Percentiles rank a stretch among this genome's conserved stretches.
phyloP scores from a whole-genome alignment of 306 rosid species.

The Argentina anserina region DNA sequence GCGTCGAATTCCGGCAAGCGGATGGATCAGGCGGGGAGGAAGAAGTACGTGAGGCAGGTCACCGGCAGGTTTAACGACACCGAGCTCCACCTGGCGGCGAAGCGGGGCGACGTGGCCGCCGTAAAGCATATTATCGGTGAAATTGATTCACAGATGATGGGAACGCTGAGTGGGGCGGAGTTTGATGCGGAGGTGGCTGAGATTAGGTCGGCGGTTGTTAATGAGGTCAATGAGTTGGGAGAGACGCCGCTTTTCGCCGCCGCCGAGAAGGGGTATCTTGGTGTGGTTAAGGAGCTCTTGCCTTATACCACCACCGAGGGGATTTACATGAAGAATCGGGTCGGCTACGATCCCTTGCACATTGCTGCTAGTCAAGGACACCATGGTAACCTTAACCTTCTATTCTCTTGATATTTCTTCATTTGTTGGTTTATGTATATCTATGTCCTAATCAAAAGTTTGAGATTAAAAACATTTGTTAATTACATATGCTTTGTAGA shows the following conservation, averaged over 20 bases:
- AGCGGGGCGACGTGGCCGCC: constrained; percentile 49
- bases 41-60: constrained; percentile 80
- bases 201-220: constrained; percentile 62
- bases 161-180: constrained; percentile 51
- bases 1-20: constrained; percentile 56
- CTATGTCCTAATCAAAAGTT: no score
- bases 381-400: constrained; percentile 37
- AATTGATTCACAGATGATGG: constrained; percentile 66
- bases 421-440: no score
- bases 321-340: constrained; percentile 50
- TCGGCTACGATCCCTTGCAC: constrained; percentile 68
- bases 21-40: constrained; percentile 43
- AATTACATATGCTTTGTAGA: no score
- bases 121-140: constrained; percentile 48
- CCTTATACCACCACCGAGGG: constrained; percentile 45
- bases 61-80: constrained; percentile 83
- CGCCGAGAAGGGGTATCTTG: constrained; percentile 58
- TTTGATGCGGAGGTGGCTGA: constrained; percentile 64
- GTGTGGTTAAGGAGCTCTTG: constrained; percentile 58
- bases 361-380: constrained; percentile 82
- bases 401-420: no score
- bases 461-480: no score
- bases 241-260: constrained; percentile 76
- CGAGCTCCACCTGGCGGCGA: constrained; percentile 77
- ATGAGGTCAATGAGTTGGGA: constrained; percentile 81